Evolutionary conservation across 1,284 basidiomycete genomes (phyloP).

Genomic region (Cutaneotrichosporon sp.): DNA sequence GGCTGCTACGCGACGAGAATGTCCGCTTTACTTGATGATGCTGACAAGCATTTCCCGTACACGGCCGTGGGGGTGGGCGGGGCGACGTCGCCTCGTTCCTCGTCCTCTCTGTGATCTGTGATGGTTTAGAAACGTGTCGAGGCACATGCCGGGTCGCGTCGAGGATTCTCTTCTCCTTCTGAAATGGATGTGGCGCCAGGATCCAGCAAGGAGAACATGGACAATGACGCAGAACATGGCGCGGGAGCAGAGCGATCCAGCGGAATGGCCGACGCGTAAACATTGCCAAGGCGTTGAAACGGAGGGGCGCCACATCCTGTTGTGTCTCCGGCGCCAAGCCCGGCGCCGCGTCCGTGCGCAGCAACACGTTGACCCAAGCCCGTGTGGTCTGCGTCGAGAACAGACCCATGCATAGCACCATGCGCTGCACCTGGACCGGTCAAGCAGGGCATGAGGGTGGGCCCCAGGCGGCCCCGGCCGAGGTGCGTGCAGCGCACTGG

Average conservation of each 20-base stretch:
- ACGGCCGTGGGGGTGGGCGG: not conserved
- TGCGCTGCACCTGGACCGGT: too few relatives aligned
- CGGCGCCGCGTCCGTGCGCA: not conserved
- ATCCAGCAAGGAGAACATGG: too few relatives aligned
- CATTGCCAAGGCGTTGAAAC: not conserved
- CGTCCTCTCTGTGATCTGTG: not conserved
- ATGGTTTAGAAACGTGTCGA: not conserved
- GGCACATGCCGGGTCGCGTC: not conserved
- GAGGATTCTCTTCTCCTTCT: not conserved
- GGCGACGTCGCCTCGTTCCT: too few relatives aligned
- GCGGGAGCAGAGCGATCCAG: too few relatives aligned
- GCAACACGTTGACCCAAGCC: not conserved
- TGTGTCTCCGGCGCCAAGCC: too few relatives aligned
- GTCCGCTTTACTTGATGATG: not conserved
- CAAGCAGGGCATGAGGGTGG: too few relatives aligned
- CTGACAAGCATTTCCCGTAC: not conserved
- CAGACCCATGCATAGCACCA: not conserved
- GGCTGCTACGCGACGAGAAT: not conserved
- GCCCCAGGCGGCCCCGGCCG: not conserved
- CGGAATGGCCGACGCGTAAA: not conserved
- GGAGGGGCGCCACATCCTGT: not conserved
- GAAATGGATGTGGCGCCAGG: too few relatives aligned
- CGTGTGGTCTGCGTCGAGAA: not conserved
- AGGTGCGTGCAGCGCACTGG: too few relatives aligned
- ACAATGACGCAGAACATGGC: not conserved